A percentile compares a stretch with the other conserved stretches of the same genome.
Evolutionary conservation across 495 filamentous ascomycete genomes (phyloP).

Genomic region (Pseudomonodictys pantanalensis): DNA sequence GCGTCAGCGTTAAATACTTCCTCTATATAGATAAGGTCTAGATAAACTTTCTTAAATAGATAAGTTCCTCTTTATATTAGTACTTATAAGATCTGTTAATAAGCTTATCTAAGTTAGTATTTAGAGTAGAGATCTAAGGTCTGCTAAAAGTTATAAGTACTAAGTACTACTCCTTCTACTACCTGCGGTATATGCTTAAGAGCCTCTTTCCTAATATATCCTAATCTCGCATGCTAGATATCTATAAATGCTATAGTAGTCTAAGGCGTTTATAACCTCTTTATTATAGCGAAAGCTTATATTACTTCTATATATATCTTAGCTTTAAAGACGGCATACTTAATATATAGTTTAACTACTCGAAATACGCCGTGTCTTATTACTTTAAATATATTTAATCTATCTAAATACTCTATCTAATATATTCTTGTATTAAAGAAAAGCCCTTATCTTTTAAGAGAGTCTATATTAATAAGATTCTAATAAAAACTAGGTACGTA

Average conservation of each 20-base stretch:
- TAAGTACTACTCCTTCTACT: background rate
- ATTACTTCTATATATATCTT: background rate
- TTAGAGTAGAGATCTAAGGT: conserved; percentile 1
- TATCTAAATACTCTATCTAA: conserved; percentile 8
- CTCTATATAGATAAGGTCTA: conserved; percentile 24
- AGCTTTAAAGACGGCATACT: background rate
- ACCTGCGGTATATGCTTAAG: background rate
- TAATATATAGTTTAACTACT: conserved; percentile 3
- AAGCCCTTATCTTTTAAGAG: background rate
- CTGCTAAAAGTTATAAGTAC: background rate
- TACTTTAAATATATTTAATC: background rate
- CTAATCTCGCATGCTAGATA: conserved; percentile 3
- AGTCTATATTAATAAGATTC: background rate
- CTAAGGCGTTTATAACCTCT: background rate
- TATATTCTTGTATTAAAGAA: background rate
- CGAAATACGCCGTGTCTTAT: background rate
- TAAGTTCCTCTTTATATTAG: conserved; percentile 8
- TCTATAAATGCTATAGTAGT: conserved; percentile 2
- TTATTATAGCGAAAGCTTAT: background rate
- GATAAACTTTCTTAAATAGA: conserved; percentile 16
- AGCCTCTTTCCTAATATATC: conserved; percentile 5
- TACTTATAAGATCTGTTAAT: background rate
- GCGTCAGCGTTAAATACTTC: conserved; percentile 7
- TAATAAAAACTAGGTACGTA: background rate
- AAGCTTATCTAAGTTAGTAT: background rate